phyloP scores from a whole-genome alignment of 2,329 filamentous ascomycete genomes.

The Colletotrichum sp. region DNA sequence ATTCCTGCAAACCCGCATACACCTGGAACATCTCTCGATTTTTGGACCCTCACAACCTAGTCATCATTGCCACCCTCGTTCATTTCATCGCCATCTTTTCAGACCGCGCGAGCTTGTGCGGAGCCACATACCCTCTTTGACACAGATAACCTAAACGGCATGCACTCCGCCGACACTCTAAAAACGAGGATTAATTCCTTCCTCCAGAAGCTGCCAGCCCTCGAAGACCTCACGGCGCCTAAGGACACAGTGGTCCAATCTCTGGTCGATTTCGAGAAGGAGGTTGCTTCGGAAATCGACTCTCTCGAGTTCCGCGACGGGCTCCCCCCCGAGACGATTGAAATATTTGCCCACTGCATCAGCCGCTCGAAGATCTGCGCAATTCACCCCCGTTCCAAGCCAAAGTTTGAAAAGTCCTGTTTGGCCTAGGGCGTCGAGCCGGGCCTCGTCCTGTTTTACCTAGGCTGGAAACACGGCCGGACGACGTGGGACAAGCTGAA shows the following conservation, averaged over 20 bases:
- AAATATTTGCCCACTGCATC: background rate
- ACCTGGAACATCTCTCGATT: background rate
- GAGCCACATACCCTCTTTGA: too few relatives aligned
- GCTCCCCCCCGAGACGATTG: background rate
- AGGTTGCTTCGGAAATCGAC: background rate
- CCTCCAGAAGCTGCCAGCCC: background rate
- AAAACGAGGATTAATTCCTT: background rate
- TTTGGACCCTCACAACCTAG: background rate
- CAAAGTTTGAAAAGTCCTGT: background rate
- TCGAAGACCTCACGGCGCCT: rapidly evolving
- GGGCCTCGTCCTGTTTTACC: background rate
- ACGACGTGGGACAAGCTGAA: background rate
- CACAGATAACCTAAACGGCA: background rate
- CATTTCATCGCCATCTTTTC: background rate
- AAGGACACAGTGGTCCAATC: too few relatives aligned
- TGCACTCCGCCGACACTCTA: background rate
- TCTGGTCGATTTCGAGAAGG: background rate
- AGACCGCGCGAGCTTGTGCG: background rate
- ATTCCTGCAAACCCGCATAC: too few relatives aligned
- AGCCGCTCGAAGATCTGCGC: background rate
- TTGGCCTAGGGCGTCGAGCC: background rate
- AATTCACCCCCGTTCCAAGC: background rate
- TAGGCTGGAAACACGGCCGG: background rate
- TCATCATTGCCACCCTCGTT: background rate
- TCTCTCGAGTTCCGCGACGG: background rate